phyloP scores from a whole-genome alignment of 1,284 basidiomycete genomes.

The Apiotrichum brassicae region DNA sequence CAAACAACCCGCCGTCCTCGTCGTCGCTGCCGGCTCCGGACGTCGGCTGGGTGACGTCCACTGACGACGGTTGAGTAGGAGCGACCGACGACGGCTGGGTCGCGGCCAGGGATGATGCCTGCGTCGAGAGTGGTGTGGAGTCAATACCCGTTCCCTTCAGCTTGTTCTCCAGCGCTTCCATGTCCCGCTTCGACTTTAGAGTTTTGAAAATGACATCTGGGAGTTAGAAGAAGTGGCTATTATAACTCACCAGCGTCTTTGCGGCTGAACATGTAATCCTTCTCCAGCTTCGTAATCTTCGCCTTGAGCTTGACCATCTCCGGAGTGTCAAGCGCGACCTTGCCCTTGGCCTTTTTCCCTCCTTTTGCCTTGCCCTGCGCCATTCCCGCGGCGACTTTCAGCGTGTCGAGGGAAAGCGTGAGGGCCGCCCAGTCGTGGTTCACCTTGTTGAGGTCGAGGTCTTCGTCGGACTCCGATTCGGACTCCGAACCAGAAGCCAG shows the following conservation, averaged over 20 bases:
- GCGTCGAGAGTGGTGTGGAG: neutral
- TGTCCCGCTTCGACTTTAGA: conserved; percentile 56
- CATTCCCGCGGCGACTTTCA: conserved; percentile 16
- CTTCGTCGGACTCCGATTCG: conserved; percentile 37
- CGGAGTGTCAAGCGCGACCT: conserved; percentile 40
- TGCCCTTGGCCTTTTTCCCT: conserved; percentile 40
- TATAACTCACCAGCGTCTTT: conserved; percentile 53
- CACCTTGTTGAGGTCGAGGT: conserved; percentile 56
- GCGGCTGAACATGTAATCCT: conserved; percentile 68
- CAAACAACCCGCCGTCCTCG: conserved; percentile 61
- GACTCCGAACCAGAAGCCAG: conserved; percentile 9
- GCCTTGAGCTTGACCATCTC: conserved; percentile 53
- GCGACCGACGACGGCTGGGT: neutral
- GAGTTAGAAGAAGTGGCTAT: neutral
- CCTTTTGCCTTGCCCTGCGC: conserved; percentile 22
- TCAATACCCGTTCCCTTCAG: conserved; percentile 49
- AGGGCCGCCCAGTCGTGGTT: conserved; percentile 48
- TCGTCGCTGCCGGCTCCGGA: conserved; percentile 36
- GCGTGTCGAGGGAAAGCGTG: conserved; percentile 50
- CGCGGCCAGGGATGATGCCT: neutral
- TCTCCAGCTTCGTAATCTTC: conserved; percentile 55
- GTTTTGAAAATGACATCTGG: conserved; percentile 55
- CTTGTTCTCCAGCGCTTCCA: conserved; percentile 53
- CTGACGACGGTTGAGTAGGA: conserved; percentile 24
- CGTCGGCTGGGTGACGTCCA: conserved; percentile 18